Conservation (phyloP, 768 basidiomycete species). For the Gloeophyllum trabeum region DNA sequence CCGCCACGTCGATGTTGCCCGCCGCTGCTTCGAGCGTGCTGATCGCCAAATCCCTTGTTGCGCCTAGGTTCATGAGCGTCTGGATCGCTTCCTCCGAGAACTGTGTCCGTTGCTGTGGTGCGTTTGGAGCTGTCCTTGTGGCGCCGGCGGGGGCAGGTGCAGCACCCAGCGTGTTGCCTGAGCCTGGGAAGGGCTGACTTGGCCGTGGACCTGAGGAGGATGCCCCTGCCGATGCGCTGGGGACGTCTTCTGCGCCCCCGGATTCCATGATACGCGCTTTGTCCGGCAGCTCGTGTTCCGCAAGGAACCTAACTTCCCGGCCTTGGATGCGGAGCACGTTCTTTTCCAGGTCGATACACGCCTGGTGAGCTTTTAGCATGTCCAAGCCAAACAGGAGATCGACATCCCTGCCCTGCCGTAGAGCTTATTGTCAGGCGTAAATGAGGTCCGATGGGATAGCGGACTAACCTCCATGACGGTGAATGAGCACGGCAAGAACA, state of each 20-base stretch:
- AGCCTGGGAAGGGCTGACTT: conserved; percentile 47
- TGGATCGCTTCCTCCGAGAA: conserved; percentile 54
- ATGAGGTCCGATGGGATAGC: neutral
- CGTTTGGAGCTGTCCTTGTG: conserved; percentile 11
- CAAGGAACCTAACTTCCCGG: conserved; percentile 77
- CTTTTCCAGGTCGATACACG: conserved; percentile 88
- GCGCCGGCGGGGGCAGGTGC: conserved; percentile 21
- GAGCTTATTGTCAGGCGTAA: neutral
- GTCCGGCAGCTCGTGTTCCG: conserved; percentile 91
- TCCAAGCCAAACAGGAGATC: conserved; percentile 98
- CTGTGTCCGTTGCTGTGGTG: conserved; percentile 6
- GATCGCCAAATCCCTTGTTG: conserved; percentile 65
- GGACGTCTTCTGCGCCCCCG: conserved; percentile 12
- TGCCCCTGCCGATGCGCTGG: conserved; percentile 6
- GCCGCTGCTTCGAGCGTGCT: conserved; percentile 48
- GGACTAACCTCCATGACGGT: conserved; percentile 82
- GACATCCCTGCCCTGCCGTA: conserved; percentile 67
- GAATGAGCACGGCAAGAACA: conserved; percentile 82
- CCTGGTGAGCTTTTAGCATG: conserved; percentile 97
- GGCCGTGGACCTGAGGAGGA: conserved; percentile 10
- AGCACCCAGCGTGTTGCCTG: conserved; percentile 49
- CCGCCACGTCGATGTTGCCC: neutral
- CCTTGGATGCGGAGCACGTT: conserved; percentile 87
- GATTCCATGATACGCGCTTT: conserved; percentile 44
- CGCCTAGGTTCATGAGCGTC: conserved; percentile 70